Base-by-base conservation (phyloP, 2,329 filamentous ascomycete genomes). In the Colletotrichum falcatum region DNA sequence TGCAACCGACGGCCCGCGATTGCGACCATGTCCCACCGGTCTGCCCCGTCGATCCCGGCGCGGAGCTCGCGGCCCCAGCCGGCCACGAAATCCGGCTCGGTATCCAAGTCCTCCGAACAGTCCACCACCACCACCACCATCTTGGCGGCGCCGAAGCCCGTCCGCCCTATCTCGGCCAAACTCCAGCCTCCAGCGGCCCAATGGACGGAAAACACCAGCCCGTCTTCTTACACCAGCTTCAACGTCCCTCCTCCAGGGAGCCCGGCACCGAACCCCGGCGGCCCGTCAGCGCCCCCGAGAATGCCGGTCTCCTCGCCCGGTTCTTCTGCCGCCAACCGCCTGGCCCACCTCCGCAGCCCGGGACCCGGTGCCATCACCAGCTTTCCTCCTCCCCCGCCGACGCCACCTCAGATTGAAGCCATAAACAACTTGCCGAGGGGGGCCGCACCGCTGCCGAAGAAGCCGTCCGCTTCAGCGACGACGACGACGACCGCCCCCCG, bases 141-240 rank as follows among this genome's bases (percentile, higher is more conserved):
- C 28, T 39, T 69, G 54, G 67, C 67, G 18, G 67, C 67, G 12
- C 67, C 67, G 26, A 70, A 59, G 46, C 67, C 67, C 3, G 58
- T 70, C 53, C 67, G 67, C 37, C 67, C 67, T 0, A 44, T 62
- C 20, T 33, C 53, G 7, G 35, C 66, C 23, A 49, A 39, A 16
- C 51, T 67, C 28, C 58, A 49, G 53, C 56, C 67, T 5, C 58
- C 67, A 28, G 8, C 44, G n/a, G 44, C 35, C n/a, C 67, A 70
- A 30, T 70, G 56, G 63, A 61, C 67, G 8, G 58, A 20, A 14
- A 55, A 39, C 0, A 63, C 67, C 3, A 61, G 56, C 14, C 51
- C 63, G 14, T 48, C 67, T 3, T 65, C 55, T 18, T 70, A 70
- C 64, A 70, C 67, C 12, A 70, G 67, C 58, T 70, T 70, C 28